Evolutionary conservation across 2,329 filamentous ascomycete genomes (phyloP), one percentile per base, ranked within the genome.

Genomic region (Pyrenophora teres): DNA sequence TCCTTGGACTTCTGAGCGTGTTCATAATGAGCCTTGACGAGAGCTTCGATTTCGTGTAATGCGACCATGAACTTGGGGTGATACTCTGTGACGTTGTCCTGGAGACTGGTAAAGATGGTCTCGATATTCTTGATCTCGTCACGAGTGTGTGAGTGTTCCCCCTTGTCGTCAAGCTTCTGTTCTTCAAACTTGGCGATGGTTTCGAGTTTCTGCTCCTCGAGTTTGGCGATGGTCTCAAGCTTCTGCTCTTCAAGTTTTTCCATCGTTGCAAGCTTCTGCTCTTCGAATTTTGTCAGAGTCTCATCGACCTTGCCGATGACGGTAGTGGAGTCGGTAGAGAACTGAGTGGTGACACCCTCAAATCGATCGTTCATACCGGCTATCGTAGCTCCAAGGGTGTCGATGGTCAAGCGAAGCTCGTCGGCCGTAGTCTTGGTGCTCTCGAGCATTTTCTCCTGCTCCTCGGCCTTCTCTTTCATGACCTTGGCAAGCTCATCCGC

Each of bases 21-120:
- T 62, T 96, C 91, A 65, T 89, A 96, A 70, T 97, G 92, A 69
- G 95, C 85, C 19, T 86, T 88, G 47, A 96, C 89, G 19, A 95
- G 81, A 6, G 85, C 80, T 33, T 95, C 81, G n/a, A 97, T 86
- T 64, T 97, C 90, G 64, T 91, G 88, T 59, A 99, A 84, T 0
- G 89, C 85, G 46, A 93, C 87, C 50, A 97, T 83, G 60, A 97
- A 89, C 75, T 95, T 89, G 1, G 94, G 94, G 63, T 97, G 88
- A 59, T 88, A 88, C 70, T 97, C 92, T 7, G 83, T 83, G 25
- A 96, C 82, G 51, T 94, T 86, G 52, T 83, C 87, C 67, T 95
- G 89, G 1, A 97, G 78, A 19, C 85, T 86, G 60, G 89, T 87
- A 13, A 96, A 86, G 6, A 84, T 84, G 50, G 82, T 82, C 32